Conservation (phyloP, 306 rosid species). For the Malus sylvestris region DNA sequence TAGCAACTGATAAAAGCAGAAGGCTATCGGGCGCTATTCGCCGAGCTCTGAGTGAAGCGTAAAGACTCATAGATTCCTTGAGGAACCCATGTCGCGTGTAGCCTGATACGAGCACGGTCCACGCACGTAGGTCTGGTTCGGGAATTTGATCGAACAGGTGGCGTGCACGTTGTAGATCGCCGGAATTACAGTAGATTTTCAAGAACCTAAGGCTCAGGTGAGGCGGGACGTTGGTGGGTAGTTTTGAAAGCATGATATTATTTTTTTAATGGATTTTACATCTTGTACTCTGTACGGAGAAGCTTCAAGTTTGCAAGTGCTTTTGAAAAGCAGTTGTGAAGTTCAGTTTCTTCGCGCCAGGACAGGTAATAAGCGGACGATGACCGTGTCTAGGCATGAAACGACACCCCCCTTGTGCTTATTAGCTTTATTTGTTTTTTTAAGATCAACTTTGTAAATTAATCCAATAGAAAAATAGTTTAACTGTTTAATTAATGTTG, state of each 20-base stretch:
- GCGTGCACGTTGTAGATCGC: conserved; percentile 40
- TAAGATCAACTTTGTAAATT: too few species aligned
- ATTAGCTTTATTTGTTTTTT: neutral
- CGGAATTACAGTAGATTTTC: conserved; percentile 15
- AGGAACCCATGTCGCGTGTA: conserved; percentile 28
- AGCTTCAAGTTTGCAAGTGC: neutral
- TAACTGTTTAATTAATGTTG: too few species aligned
- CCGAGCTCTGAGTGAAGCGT: conserved; percentile 16
- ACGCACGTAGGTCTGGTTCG: conserved; percentile 34
- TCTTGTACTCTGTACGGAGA: neutral
- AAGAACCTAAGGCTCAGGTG: conserved; percentile 31
- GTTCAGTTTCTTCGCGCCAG: neutral
- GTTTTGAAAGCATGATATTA: conserved; percentile 25
- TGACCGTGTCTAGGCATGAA: neutral
- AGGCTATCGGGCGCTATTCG: conserved; percentile 17
- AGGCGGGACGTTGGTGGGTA: conserved; percentile 28
- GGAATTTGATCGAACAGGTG: conserved; percentile 43
- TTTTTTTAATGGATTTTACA: neutral
- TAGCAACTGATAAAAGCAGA: conserved; percentile 29
- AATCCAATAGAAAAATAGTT: too few species aligned
- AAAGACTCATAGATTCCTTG: conserved; percentile 31
- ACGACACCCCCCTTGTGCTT: neutral
- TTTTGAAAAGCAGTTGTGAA: neutral
- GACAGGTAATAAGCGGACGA: neutral
- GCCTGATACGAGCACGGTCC: conserved; percentile 41